These are phyloP conservation scores for Mytilinidion resinicola DNA, from an alignment of 495 filamentous ascomycete genomes.

Conservation along the genomic window DNA sequence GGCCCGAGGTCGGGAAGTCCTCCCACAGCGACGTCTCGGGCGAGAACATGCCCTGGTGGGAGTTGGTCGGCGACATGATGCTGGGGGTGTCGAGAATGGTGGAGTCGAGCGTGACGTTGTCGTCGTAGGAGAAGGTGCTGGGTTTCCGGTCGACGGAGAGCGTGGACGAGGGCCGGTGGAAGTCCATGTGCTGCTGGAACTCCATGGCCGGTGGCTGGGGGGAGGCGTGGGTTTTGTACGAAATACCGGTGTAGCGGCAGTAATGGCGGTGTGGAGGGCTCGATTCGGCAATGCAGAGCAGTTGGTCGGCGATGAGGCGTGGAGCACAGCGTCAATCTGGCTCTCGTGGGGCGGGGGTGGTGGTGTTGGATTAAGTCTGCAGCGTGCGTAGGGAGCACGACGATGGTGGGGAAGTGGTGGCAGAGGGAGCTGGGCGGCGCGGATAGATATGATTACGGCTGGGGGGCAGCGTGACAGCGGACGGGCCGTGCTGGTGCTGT, in stretches of 20 bases:
- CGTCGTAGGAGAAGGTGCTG: slow-evolving; percentile 32
- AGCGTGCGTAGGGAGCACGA: too few relatives aligned
- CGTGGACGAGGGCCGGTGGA: slow-evolving; percentile 30
- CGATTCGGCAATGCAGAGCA: slow-evolving; percentile 24
- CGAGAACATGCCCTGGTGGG: slow-evolving; percentile 28
- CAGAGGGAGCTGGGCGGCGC: too few relatives aligned
- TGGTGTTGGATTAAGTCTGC: too few relatives aligned
- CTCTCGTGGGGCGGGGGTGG: too few relatives aligned
- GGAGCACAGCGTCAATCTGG: neutral
- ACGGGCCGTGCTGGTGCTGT: too few relatives aligned
- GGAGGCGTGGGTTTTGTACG: slow-evolving; percentile 29
- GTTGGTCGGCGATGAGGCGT: neutral
- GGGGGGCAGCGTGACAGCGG: too few relatives aligned
- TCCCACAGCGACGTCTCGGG: slow-evolving; percentile 31
- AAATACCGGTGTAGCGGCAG: slow-evolving; percentile 31
- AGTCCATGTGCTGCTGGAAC: slow-evolving; percentile 24
- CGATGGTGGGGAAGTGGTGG: too few relatives aligned
- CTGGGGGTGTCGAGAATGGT: slow-evolving; percentile 33
- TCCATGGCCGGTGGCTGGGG: slow-evolving; percentile 14
- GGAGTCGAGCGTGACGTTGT: slow-evolving; percentile 27
- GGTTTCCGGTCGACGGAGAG: slow-evolving; percentile 28
- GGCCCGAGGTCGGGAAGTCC: slow-evolving; percentile 24
- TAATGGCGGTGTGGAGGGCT: slow-evolving; percentile 37
- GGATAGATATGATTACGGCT: too few relatives aligned
- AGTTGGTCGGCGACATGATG: slow-evolving; percentile 35